Evolutionary conservation across 1,284 basidiomycete genomes (phyloP).

Genomic region (Heterobasidion occidentale): DNA sequence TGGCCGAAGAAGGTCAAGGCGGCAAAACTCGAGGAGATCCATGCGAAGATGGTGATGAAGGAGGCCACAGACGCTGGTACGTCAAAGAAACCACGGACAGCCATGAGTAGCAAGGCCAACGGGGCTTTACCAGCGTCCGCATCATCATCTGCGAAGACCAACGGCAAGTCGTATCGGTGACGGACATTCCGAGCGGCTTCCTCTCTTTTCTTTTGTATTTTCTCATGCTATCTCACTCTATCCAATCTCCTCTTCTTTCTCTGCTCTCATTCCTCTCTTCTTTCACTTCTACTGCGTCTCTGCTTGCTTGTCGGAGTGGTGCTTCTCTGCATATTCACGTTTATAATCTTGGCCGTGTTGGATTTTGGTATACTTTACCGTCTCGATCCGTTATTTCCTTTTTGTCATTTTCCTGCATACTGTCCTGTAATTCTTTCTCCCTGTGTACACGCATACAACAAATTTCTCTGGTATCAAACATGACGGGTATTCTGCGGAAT

Average conservation of each 20-base stretch:
- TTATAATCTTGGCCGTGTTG: too few relatives aligned
- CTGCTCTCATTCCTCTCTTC: background rate
- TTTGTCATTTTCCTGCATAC: too few relatives aligned
- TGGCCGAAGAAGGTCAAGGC: slow-evolving; percentile 97
- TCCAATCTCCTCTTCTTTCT: background rate
- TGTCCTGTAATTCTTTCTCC: too few relatives aligned
- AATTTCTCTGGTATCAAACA: too few relatives aligned
- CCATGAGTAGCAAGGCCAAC: slow-evolving; percentile 6
- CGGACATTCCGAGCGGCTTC: background rate
- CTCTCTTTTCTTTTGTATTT: background rate
- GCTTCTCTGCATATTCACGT: too few relatives aligned
- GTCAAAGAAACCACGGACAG: slow-evolving; percentile 11
- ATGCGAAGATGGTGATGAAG: slow-evolving; percentile 89
- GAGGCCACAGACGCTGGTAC: slow-evolving; percentile 26
- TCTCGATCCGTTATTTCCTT: too few relatives aligned
- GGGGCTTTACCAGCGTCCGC: slow-evolving; percentile 3
- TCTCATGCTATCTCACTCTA: background rate
- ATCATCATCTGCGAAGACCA: slow-evolving; percentile 9
- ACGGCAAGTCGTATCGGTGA: slow-evolving; percentile 13
- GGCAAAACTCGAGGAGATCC: slow-evolving; percentile 85
- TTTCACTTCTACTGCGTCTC: background rate
- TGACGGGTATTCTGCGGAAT: too few relatives aligned
- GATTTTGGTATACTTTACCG: too few relatives aligned
- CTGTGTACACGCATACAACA: too few relatives aligned
- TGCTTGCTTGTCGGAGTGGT: too few relatives aligned